These are phyloP conservation scores for Ceratocystis colombiana DNA, from an alignment of 2,329 filamentous ascomycete genomes.

Conservation along the genomic window DNA sequence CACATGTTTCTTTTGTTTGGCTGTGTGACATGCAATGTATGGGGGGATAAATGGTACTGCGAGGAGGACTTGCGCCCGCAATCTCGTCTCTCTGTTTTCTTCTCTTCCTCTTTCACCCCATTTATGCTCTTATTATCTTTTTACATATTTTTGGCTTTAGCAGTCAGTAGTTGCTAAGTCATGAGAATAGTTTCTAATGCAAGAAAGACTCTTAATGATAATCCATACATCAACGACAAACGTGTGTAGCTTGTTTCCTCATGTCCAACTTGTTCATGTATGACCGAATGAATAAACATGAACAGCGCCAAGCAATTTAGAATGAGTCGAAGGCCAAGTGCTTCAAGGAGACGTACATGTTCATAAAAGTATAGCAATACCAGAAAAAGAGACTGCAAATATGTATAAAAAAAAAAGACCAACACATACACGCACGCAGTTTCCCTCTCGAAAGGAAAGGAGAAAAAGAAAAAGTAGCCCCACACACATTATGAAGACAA, in stretches of 20 bases:
- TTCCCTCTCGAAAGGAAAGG: neutral
- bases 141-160: neutral
- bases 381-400: conserved; percentile 8
- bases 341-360: conserved; percentile 7
- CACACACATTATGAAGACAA: neutral
- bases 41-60: neutral
- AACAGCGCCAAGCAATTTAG: too few relatives aligned
- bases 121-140: neutral
- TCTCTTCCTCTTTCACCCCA: neutral
- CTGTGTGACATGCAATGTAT: conserved; percentile 10
- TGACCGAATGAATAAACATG: too few relatives aligned
- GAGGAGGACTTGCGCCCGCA: neutral
- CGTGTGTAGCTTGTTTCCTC: neutral
- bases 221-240: neutral
- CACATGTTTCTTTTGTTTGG: conserved; percentile 9
- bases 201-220: conserved; percentile 2
- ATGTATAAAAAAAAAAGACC: conserved; percentile 13
- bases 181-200: conserved; percentile 11
- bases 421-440: neutral
- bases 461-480: neutral
- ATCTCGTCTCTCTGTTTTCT: neutral
- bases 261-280: too few relatives aligned
- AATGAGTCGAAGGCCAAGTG: neutral
- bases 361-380: conserved; percentile 10
- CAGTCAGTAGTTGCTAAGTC: neutral